Evolutionary conservation across 1,139 yeast species (phyloP), one percentile per base, ranked within the genome.

Genomic region (Meyerozyma guilliermondii): DNA sequence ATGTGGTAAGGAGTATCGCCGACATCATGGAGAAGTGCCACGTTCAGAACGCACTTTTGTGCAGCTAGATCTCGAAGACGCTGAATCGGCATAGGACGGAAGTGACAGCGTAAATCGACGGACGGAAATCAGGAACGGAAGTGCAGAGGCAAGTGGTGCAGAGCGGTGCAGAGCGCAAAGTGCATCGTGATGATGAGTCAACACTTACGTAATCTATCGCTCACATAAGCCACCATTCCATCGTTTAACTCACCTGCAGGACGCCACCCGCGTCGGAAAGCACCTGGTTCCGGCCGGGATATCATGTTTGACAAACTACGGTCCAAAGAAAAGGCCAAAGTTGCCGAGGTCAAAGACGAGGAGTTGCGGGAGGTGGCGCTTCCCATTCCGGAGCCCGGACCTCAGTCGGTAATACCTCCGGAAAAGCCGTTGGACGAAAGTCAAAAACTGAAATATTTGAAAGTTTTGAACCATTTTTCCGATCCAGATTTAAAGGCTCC

Each of bases 1-100:
- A 80, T 55, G 45, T 71, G 69, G 52, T 66, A 78, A 9, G 84
- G 80, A 0, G 78, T 66, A 42, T 62, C 61, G 0, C 79, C 79
- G 6, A 78, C 63, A 47, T 74, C 76, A 14, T 59, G 53, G 37
- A 71, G 52, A 20, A 53, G 55, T 30, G 49, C 47, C 20, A 59
- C 50, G 28, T 50, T 54, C 40, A 50, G 54, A 31, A 51, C 44
- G 40, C 59, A 50, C 39, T 51, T 53, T 24, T 44, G 46, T n/a
- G 55, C 48, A 13, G 58, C 47, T 16, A 55, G 54, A 27, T 48
- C 50, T 26, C 43, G 46, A 10, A 53, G 49, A 20, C 36, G 36
- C 24, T 9, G 36, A 3, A 29, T 3, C 5, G 33, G 33, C 33
- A 29, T 29, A 14, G 31, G 27, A 9, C 27, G 27, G 27, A 9